Conservation (phyloP, 495 filamentous ascomycete genomes). For the Xanthoparmelia taractica region DNA sequence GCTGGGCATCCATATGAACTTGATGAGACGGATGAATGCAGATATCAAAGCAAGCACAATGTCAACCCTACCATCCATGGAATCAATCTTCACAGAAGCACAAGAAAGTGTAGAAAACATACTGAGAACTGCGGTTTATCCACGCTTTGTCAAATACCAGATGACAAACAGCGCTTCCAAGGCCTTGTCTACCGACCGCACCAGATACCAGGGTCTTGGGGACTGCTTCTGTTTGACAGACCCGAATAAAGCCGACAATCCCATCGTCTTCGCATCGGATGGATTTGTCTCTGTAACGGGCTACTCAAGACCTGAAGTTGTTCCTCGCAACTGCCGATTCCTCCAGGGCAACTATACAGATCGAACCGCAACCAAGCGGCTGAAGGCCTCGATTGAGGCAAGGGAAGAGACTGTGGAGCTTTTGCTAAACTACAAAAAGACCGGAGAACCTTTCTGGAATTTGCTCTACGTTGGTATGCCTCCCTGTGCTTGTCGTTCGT, state of each 20-base stretch:
- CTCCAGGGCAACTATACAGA: constrained; percentile 45
- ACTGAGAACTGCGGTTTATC: constrained; percentile 40
- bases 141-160: constrained; percentile 43
- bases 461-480: constrained; percentile 39
- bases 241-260: constrained; percentile 42
- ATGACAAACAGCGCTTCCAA: constrained; percentile 35
- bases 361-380: constrained; percentile 31
- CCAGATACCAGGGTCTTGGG: constrained; percentile 35
- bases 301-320: constrained; percentile 40
- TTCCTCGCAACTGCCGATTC: constrained; percentile 45
- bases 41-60: constrained; percentile 38
- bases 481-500: not conserved
- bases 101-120: constrained; percentile 38
- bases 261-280: constrained; percentile 45
- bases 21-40: constrained; percentile 31
- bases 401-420: constrained; percentile 44
- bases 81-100: constrained; percentile 40
- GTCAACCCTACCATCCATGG: constrained; percentile 37
- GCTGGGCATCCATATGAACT: constrained; percentile 32
- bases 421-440: constrained; percentile 45
- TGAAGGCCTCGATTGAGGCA: constrained; percentile 36
- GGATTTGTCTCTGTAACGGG: constrained; percentile 44
- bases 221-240: constrained; percentile 42
- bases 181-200: constrained; percentile 32
- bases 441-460: constrained; percentile 50